Evolutionary conservation across 2,329 filamentous ascomycete species (phyloP).

Genomic region (Pseudogymnoascus sp.): DNA sequence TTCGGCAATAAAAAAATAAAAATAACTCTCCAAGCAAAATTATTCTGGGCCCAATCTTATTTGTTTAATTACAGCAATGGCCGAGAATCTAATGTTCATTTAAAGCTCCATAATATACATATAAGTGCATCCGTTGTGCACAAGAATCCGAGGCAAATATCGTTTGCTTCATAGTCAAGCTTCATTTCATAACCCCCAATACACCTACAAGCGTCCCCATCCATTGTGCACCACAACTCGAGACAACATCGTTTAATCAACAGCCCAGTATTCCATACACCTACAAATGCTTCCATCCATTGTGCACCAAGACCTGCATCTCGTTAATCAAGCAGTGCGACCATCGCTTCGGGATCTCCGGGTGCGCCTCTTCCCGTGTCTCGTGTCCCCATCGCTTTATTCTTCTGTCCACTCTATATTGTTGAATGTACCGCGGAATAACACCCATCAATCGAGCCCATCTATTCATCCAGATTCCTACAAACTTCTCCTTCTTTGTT

Average conservation of each 20-base stretch:
- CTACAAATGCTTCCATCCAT: conserved; percentile 47
- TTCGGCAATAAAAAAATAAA: neutral
- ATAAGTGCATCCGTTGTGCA: conserved; percentile 28
- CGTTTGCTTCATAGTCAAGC: neutral
- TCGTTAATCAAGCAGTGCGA: conserved; percentile 51
- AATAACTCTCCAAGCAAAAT: neutral
- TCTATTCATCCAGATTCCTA: conserved; percentile 54
- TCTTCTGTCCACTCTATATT: conserved; percentile 18
- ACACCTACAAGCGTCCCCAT: conserved; percentile 31
- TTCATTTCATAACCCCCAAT: neutral
- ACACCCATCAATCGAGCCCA: conserved; percentile 39
- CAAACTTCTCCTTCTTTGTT: conserved; percentile 36
- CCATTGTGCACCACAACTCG: neutral
- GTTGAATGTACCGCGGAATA: conserved; percentile 25
- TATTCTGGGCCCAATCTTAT: neutral
- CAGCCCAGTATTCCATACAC: neutral
- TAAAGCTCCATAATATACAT: neutral
- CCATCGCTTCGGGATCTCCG: conserved; percentile 38
- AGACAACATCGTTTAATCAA: neutral
- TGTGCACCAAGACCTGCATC: conserved; percentile 51
- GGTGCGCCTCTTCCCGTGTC: conserved; percentile 30
- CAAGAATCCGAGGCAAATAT: conserved; percentile 1
- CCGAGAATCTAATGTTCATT: neutral
- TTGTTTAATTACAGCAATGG: neutral
- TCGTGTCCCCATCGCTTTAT: conserved; percentile 21